phyloP scores from a whole-genome alignment of 805 yeast genomes.

The Teunomyces cretensis region DNA sequence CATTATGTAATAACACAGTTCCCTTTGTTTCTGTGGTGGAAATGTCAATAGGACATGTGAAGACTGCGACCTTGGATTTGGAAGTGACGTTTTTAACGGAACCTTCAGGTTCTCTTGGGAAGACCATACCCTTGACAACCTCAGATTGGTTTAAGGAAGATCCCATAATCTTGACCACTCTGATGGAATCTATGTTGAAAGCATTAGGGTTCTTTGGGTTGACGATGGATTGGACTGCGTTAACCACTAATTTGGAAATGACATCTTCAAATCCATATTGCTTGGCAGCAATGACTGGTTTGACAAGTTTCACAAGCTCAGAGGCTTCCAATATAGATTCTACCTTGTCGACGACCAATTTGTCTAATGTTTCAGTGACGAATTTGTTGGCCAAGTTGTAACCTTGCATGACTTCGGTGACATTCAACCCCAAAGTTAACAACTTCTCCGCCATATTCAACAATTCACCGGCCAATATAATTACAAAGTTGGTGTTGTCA shows the following conservation, averaged over 20 bases:
- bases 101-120: slow-evolving; percentile 97
- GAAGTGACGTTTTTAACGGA: slow-evolving; percentile 60
- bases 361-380: slow-evolving; percentile 67
- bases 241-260: slow-evolving; percentile 74
- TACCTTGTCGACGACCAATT: slow-evolving; percentile 59
- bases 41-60: slow-evolving; percentile 90
- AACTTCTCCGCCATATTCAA: slow-evolving; percentile 84
- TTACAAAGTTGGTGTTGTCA: slow-evolving; percentile 89
- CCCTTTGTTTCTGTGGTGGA: slow-evolving; percentile 98
- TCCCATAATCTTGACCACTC: slow-evolving; percentile 98
- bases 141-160: slow-evolving; percentile 67
- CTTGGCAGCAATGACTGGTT: slow-evolving; percentile 89
- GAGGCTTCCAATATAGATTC: slow-evolving; percentile 53
- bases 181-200: slow-evolving; percentile 89
- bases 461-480: slow-evolving; percentile 90
- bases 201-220: slow-evolving; percentile 63
- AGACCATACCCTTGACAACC: slow-evolving; percentile 96
- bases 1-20: slow-evolving; percentile 92
- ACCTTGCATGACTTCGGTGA: slow-evolving; percentile 92
- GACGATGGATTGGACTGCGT: slow-evolving; percentile 73
- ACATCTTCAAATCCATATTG: slow-evolving; percentile 86
- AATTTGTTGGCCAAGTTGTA: slow-evolving; percentile 82
- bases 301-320: slow-evolving; percentile 69
- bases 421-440: slow-evolving; percentile 79
- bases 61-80: slow-evolving; percentile 85